Percentiles rank a stretch among this genome's conserved stretches.
phyloP scores from a whole-genome alignment of 2,329 filamentous ascomycete genomes.

The Penicillium brevicompactum region DNA sequence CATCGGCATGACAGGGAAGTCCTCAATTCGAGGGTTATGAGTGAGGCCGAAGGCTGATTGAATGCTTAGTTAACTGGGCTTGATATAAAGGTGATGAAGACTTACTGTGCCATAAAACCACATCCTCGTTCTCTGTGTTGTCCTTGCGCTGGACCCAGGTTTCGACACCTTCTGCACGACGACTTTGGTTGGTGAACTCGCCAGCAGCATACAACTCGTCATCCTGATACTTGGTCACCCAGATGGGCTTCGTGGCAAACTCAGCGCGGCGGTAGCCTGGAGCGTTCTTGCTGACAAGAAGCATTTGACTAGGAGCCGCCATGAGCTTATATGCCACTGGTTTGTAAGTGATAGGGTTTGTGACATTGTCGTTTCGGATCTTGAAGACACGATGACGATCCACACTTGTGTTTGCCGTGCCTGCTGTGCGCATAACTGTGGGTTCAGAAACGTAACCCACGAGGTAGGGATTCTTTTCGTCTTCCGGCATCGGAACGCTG shows the following conservation, averaged over 20 bases:
- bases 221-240: slow-evolving; percentile 58
- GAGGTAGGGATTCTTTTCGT: slow-evolving; percentile 53
- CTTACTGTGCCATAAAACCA: slow-evolving; percentile 44
- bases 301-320: slow-evolving; percentile 59
- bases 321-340: slow-evolving; percentile 60
- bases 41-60: slow-evolving; percentile 56
- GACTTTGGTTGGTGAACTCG: slow-evolving; percentile 60
- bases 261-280: slow-evolving; percentile 55
- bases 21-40: slow-evolving; percentile 65
- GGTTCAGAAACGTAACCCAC: slow-evolving; percentile 53
- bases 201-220: slow-evolving; percentile 57
- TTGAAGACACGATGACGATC: slow-evolving; percentile 58
- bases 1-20: slow-evolving; percentile 70
- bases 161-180: slow-evolving; percentile 56
- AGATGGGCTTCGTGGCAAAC: slow-evolving; percentile 58
- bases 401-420: slow-evolving; percentile 52
- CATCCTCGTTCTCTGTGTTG: slow-evolving; percentile 50
- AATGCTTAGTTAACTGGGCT: slow-evolving; percentile 11
- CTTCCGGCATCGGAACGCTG: slow-evolving; percentile 62
- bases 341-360: slow-evolving; percentile 57
- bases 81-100: slow-evolving; percentile 34
- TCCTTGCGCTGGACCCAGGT: slow-evolving; percentile 53
- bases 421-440: slow-evolving; percentile 51
- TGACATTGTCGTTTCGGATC: slow-evolving; percentile 56
- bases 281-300: slow-evolving; percentile 53